Evolutionary conservation across 495 filamentous ascomycete species (phyloP).

Genomic region (Neurospora discreta): DNA sequence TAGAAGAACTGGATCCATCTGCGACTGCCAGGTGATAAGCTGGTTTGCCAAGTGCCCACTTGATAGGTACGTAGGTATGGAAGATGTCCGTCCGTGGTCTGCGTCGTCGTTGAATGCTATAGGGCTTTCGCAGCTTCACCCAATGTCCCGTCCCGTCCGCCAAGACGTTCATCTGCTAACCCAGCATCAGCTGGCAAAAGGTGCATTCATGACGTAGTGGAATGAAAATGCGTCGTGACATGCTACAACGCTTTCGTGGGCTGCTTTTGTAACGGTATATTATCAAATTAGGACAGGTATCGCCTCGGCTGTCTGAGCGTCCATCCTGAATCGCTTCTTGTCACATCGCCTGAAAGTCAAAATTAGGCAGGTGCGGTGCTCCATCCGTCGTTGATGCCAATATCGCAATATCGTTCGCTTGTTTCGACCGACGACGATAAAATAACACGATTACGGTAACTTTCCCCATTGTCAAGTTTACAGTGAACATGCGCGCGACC

Average conservation of each 20-base stretch:
- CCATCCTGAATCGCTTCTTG: not conserved
- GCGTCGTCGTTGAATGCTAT: not conserved
- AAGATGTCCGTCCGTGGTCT: not conserved
- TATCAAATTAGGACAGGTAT: too few species aligned
- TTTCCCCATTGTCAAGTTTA: not conserved
- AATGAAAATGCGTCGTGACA: not conserved
- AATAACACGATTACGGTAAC: not conserved
- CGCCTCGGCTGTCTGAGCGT: too few species aligned
- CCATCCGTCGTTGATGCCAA: not conserved
- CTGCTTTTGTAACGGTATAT: too few species aligned
- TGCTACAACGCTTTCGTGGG: too few species aligned
- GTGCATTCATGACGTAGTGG: not conserved
- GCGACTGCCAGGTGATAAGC: not conserved
- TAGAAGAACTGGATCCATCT: not conserved
- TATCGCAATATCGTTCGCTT: not conserved
- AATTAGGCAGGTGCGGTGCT: not conserved
- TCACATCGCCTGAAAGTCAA: not conserved
- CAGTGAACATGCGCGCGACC: not conserved
- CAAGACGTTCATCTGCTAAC: not conserved
- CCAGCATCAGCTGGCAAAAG: not conserved
- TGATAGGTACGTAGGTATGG: not conserved
- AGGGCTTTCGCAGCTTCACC: not conserved
- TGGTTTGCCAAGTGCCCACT: not conserved
- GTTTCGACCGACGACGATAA: not conserved
- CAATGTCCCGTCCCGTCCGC: not conserved